Evolutionary conservation across 768 basidiomycete genomes (phyloP).

Genomic region (Serendipita sp.): DNA sequence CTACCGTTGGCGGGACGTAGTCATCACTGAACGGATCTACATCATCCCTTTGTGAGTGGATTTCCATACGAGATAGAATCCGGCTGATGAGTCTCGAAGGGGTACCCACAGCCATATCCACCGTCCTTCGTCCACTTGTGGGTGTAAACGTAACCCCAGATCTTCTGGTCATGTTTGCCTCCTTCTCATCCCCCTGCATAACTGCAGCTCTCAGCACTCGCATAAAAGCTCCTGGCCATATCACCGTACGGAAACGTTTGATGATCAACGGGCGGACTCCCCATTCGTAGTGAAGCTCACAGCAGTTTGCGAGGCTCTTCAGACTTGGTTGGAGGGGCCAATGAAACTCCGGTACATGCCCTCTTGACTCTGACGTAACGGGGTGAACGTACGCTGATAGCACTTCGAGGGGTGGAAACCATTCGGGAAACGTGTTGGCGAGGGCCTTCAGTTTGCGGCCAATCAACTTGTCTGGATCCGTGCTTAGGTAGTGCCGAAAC

Average conservation of each 20-base stretch:
- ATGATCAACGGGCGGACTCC: constrained; percentile 68
- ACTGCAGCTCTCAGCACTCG: constrained; percentile 53
- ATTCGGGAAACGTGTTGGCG: constrained; percentile 43
- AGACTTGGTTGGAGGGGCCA: constrained; percentile 51
- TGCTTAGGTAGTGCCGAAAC: constrained; percentile 45
- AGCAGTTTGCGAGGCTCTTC: constrained; percentile 53
- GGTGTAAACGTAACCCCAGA: constrained; percentile 25
- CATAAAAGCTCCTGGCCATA: constrained; percentile 63
- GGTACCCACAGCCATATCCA: constrained; percentile 25
- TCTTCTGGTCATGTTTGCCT: constrained; percentile 9
- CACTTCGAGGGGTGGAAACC: constrained; percentile 59
- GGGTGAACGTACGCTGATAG: constrained; percentile 67
- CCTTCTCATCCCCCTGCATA: constrained; percentile 29
- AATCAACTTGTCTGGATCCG: constrained; percentile 48
- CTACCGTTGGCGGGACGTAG: constrained; percentile 17
- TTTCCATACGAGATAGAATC: constrained; percentile 35
- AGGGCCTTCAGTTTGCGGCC: constrained; percentile 49
- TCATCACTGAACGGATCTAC: constrained; percentile 16
- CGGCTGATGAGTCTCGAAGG: constrained; percentile 35
- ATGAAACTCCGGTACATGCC: constrained; percentile 24
- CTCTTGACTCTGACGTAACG: constrained; percentile 50
- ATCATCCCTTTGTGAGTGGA: constrained; percentile 16
- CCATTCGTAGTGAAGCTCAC: constrained; percentile 88
- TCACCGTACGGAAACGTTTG: constrained; percentile 66
- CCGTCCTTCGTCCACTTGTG: constrained; percentile 20